Evolutionary conservation across 2,329 filamentous ascomycete species (phyloP).

Genomic region (Shiraia sp.): DNA sequence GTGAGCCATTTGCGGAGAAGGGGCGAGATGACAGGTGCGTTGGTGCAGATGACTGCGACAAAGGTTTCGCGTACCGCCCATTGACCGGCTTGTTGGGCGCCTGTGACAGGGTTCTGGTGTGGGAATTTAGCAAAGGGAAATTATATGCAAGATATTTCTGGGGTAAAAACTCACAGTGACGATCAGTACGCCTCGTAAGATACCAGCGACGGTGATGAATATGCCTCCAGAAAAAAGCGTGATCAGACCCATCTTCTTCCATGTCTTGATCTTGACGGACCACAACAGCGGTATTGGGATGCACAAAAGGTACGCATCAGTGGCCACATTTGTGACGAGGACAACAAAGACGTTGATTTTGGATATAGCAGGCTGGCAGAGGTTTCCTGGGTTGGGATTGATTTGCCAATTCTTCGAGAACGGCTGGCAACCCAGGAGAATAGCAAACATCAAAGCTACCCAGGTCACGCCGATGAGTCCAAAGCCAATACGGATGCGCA

Average conservation of each 20-base stretch:
- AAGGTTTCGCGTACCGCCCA: not conserved
- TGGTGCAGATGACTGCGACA: not conserved
- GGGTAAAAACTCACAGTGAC: not conserved
- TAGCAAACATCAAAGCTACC: slow-evolving; percentile 53
- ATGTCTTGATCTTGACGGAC: not conserved
- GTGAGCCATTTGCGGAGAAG: not conserved
- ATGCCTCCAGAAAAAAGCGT: not conserved
- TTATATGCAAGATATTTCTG: not conserved
- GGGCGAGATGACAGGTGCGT: not conserved
- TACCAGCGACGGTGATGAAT: not conserved
- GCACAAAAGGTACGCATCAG: not conserved
- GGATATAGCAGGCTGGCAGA: slow-evolving; percentile 4
- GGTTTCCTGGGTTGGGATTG: slow-evolving; percentile 57
- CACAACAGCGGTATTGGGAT: not conserved
- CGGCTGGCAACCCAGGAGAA: slow-evolving; percentile 58
- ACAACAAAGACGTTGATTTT: not conserved
- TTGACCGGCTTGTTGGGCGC: not conserved
- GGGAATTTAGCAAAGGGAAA: not conserved
- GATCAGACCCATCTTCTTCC: not conserved
- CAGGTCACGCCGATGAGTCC: slow-evolving; percentile 55
- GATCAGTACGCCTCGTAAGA: not conserved
- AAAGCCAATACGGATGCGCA: slow-evolving; percentile 53
- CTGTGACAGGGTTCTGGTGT: not conserved
- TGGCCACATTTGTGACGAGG: not conserved
- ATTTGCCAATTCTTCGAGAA: slow-evolving; percentile 63